Percentiles rank a stretch among this genome's conserved stretches.
These are phyloP conservation scores for Phytopythium litorale DNA, from an alignment of 352 stramenopile genomes.

Conservation along the genomic window DNA sequence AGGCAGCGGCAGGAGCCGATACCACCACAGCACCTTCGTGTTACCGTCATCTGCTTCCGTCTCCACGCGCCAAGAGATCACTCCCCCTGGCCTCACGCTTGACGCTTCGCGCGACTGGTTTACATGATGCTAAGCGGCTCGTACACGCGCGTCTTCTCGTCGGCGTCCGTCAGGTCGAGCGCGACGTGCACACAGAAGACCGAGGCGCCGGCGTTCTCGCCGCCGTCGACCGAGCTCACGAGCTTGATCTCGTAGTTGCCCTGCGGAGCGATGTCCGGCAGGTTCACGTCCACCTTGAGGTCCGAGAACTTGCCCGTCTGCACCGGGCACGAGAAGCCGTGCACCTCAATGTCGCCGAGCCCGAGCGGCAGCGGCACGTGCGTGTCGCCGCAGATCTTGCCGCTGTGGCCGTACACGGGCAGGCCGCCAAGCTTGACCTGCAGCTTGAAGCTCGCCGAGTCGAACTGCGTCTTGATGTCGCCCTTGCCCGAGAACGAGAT, in stretches of 20 bases:
- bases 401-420: constrained; percentile 69
- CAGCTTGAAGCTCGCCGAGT: constrained; percentile 62
- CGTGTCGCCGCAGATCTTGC: constrained; percentile 72
- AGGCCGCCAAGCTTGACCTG: constrained; percentile 66
- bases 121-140: constrained; percentile 71
- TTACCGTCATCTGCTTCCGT: not conserved
- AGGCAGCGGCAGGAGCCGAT: not conserved
- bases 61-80: no score
- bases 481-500: constrained; percentile 70
- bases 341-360: constrained; percentile 83
- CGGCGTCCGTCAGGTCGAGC: constrained; percentile 49
- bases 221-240: constrained; percentile 36
- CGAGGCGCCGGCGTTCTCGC: constrained; percentile 25
- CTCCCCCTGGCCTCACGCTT: no score
- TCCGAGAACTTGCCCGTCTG: constrained; percentile 57
- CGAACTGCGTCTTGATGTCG: constrained; percentile 63
- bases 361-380: constrained; percentile 75
- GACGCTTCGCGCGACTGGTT: constrained; percentile 1
- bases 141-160: constrained; percentile 61
- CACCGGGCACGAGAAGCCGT: constrained; percentile 75
- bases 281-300: constrained; percentile 78
- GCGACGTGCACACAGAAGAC: constrained; percentile 83
- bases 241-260: constrained; percentile 84
- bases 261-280: constrained; percentile 71
- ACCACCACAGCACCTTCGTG: not conserved